These are phyloP conservation scores for Agapanthus africanus DNA, from an alignment of 106 monocot species.

Conservation along the genomic window DNA sequence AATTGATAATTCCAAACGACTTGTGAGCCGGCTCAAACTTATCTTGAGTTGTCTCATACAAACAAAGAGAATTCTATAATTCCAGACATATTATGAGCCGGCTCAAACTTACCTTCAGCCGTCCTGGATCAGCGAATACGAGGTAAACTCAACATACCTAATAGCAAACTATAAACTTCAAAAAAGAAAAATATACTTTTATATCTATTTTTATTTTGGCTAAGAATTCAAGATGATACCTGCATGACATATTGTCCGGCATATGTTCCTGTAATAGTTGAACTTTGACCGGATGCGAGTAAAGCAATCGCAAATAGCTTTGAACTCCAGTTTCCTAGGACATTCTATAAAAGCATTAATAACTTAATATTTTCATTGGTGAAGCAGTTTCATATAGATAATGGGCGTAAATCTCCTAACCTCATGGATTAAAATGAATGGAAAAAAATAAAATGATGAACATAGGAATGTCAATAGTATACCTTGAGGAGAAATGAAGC, in stretches of 20 bases:
- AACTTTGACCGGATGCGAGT: conserved; percentile 93
- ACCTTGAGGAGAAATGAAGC: conserved; percentile 90
- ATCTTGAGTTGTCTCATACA: too few relatives aligned
- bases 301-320: conserved; percentile 86
- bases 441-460: background rate
- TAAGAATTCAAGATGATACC: conserved; percentile 46
- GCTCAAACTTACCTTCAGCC: too few relatives aligned
- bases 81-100: too few relatives aligned
- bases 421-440: background rate
- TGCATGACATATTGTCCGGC: conserved; percentile 99
- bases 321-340: conserved; percentile 88
- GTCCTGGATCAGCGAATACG: too few relatives aligned
- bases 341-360: conserved; percentile 48
- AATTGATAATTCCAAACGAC: too few relatives aligned
- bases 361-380: background rate
- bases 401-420: background rate
- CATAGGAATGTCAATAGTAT: background rate
- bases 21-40: too few relatives aligned
- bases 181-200: too few relatives aligned
- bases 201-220: too few relatives aligned
- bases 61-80: too few relatives aligned
- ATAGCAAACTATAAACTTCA: background rate
- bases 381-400: background rate
- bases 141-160: too few relatives aligned
- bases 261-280: conserved; percentile 97